phyloP scores from a whole-genome alignment of 148 eudicot genomes.

The Chenopodium berlandieri region DNA sequence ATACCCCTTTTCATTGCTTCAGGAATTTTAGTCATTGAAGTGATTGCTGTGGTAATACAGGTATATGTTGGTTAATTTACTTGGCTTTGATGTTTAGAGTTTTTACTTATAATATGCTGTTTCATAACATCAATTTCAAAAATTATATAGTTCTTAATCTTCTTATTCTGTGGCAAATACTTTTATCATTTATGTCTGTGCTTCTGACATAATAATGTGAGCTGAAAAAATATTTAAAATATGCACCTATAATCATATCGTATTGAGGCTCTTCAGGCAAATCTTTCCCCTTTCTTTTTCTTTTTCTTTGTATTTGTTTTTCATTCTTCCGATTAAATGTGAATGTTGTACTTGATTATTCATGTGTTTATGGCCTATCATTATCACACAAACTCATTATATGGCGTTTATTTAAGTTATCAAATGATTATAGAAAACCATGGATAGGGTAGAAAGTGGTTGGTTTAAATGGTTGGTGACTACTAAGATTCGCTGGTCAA shows the following conservation, averaged over 20 bases:
- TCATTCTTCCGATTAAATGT: neutral
- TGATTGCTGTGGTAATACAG: conserved; percentile 61
- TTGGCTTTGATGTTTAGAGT: neutral
- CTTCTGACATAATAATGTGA: neutral
- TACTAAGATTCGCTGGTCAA: neutral
- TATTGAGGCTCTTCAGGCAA: neutral
- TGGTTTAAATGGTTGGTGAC: neutral
- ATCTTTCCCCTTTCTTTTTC: neutral
- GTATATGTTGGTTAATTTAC: conserved; percentile 33
- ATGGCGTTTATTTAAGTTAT: too few relatives aligned
- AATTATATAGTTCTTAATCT: neutral
- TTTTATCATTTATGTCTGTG: neutral
- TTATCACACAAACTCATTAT: too few relatives aligned
- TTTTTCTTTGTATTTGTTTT: neutral
- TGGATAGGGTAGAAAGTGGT: neutral
- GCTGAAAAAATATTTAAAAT: neutral
- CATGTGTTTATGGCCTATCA: neutral
- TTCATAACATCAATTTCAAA: neutral
- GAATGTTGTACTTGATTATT: neutral
- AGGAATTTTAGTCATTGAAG: conserved; percentile 66
- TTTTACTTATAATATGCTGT: neutral
- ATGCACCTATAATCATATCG: neutral
- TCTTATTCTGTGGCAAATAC: neutral
- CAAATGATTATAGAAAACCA: neutral
- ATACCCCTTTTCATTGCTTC: conserved; percentile 79